These are phyloP conservation scores for Emmonsia crescens DNA, from an alignment of 2,329 filamentous ascomycete species.

Conservation along the genomic window DNA sequence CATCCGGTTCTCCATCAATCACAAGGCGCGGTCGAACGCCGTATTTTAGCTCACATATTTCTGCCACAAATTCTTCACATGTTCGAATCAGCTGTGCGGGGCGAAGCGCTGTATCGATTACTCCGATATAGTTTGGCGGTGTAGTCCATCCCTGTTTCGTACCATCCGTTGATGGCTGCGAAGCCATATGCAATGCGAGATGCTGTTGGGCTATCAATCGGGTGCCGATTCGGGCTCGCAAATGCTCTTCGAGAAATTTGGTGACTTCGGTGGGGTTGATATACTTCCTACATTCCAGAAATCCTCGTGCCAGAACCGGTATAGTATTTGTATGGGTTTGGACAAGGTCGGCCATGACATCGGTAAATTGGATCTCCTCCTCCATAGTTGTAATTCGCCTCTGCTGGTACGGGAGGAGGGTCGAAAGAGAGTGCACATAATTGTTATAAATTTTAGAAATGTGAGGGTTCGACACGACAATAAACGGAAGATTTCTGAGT, in stretches of 20 bases:
- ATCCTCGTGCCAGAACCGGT: slow-evolving; percentile 79
- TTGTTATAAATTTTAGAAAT: slow-evolving; percentile 92
- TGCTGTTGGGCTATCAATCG: slow-evolving; percentile 93
- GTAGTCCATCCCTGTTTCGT: slow-evolving; percentile 11
- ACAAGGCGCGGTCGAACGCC: slow-evolving; percentile 70
- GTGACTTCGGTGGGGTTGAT: slow-evolving; percentile 77
- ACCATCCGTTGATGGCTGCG: slow-evolving; percentile 58
- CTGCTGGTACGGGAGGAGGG: slow-evolving; percentile 73
- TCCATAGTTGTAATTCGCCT: slow-evolving; percentile 63
- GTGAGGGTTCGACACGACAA: slow-evolving; percentile 95
- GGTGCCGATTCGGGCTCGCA: slow-evolving; percentile 88
- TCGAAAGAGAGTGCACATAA: slow-evolving; percentile 86
- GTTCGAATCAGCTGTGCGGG: slow-evolving; percentile 71
- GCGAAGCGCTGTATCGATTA: slow-evolving; percentile 82
- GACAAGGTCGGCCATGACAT: slow-evolving; percentile 89
- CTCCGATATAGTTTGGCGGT: slow-evolving; percentile 65
- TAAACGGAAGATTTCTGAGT: slow-evolving; percentile 86
- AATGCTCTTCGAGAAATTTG: slow-evolving; percentile 81
- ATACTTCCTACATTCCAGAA: slow-evolving; percentile 86
- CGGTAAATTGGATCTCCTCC: slow-evolving; percentile 83
- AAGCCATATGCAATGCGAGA: slow-evolving; percentile 72
- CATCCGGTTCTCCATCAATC: slow-evolving; percentile 74
- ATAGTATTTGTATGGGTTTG: slow-evolving; percentile 93
- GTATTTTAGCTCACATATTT: slow-evolving; percentile 95
- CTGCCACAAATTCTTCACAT: slow-evolving; percentile 83